Evolutionary conservation across 2,329 filamentous ascomycete genomes (phyloP).

Genomic region (Raffaelea arxii): DNA sequence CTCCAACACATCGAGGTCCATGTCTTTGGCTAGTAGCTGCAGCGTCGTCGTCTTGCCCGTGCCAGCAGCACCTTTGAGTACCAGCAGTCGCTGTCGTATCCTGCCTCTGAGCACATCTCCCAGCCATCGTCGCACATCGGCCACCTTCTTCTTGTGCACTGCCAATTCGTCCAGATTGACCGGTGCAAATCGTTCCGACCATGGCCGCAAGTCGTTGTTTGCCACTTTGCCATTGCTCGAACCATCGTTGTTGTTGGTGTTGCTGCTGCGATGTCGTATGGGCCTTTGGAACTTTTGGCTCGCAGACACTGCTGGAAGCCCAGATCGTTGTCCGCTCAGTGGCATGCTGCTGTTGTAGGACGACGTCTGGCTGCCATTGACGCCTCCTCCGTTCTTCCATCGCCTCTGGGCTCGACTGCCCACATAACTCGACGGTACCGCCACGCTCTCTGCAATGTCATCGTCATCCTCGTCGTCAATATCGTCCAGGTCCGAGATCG

Average conservation of each 20-base stretch:
- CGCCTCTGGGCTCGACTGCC: conserved; percentile 47
- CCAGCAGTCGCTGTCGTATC: conserved; percentile 60
- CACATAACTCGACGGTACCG: conserved; percentile 43
- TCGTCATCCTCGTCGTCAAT: conserved; percentile 48
- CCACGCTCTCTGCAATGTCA: conserved; percentile 40
- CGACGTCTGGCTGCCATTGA: neutral
- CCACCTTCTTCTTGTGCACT: conserved; percentile 89
- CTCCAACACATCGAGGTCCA: conserved; percentile 70
- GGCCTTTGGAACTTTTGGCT: conserved; percentile 5
- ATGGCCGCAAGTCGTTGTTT: conserved; percentile 59
- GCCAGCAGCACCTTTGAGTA: conserved; percentile 85
- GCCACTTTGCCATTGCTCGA: neutral
- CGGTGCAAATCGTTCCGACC: conserved; percentile 80
- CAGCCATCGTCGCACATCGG: conserved; percentile 77
- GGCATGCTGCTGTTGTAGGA: too few relatives aligned
- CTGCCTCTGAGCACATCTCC: conserved; percentile 59
- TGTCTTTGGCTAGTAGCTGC: conserved; percentile 63
- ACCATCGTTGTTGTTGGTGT: neutral
- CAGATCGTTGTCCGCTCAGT: too few relatives aligned
- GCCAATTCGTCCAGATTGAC: conserved; percentile 70
- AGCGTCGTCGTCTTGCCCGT: conserved; percentile 89
- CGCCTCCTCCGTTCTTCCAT: conserved; percentile 23
- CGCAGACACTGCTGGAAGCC: neutral
- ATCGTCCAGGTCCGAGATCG: too few relatives aligned
- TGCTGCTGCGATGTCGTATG: neutral